phyloP scores from a whole-genome alignment of 192 early-diverging fungal genomes.

The Spizellomyces punctatus region DNA sequence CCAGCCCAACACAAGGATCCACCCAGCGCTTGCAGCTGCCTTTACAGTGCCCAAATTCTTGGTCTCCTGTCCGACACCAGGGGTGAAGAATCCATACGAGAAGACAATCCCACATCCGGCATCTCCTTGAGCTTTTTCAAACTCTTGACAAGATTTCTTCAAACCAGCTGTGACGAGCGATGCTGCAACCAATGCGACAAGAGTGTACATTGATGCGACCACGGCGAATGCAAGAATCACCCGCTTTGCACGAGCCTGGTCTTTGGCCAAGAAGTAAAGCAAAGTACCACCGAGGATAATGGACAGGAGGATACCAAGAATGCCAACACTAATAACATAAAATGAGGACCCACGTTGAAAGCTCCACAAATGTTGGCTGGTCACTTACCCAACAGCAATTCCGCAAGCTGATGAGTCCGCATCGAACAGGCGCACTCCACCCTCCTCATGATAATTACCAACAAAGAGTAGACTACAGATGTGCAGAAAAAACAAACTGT shows the following conservation, averaged over 20 bases:
- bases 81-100: conserved; percentile 13
- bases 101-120: conserved; percentile 16
- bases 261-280: neutral
- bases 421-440: conserved; percentile 1
- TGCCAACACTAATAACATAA: conserved; percentile 22
- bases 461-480: conserved; percentile 8
- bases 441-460: neutral
- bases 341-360: neutral
- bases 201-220: conserved; percentile 18
- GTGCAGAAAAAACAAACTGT: neutral
- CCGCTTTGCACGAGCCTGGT: conserved; percentile 22
- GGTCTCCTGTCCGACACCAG: neutral
- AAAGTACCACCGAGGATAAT: conserved; percentile 2
- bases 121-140: conserved; percentile 8
- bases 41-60: conserved; percentile 21
- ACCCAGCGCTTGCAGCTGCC: conserved; percentile 14
- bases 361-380: neutral
- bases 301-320: conserved; percentile 24
- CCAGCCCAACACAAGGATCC: conserved; percentile 20
- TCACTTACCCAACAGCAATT: conserved; percentile 15
- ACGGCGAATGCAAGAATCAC: conserved; percentile 27
- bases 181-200: conserved; percentile 23
- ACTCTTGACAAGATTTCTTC: conserved; percentile 11
- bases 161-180: conserved; percentile 21
- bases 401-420: conserved; percentile 16